Evolutionary conservation across 2,329 filamentous ascomycete species (phyloP).

Genomic region (Penicillium aurantiogriseum): DNA sequence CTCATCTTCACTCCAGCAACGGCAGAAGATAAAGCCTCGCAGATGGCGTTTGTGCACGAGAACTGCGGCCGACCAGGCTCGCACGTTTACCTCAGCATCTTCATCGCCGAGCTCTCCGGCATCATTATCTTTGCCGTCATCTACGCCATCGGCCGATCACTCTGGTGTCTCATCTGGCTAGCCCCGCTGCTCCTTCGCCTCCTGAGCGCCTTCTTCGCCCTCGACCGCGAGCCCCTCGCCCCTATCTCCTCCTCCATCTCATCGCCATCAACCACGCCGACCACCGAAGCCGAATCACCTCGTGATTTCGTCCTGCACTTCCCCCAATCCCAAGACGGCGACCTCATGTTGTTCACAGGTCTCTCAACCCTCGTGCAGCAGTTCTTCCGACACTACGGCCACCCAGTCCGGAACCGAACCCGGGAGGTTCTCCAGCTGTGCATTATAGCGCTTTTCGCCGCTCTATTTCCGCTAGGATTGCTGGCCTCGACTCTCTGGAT

Average conservation of each 20-base stretch:
- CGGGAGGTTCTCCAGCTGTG: neutral
- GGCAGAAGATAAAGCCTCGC: neutral
- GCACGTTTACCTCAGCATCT: neutral
- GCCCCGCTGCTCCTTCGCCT: neutral
- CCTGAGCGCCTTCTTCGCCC: neutral
- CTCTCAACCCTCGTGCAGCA: neutral
- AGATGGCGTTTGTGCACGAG: neutral
- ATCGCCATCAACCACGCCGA: neutral
- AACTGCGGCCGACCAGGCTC: neutral
- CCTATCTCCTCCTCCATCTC: neutral
- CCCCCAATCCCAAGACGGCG: neutral
- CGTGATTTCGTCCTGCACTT: neutral
- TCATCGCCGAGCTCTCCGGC: neutral
- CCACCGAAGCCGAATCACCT: neutral
- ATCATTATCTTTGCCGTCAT: neutral
- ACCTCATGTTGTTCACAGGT: neutral
- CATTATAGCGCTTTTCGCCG: neutral
- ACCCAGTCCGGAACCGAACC: neutral
- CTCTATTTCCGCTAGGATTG: neutral
- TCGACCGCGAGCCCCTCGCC: neutral
- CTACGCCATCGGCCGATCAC: neutral
- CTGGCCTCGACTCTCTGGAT: neutral
- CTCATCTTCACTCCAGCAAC: neutral
- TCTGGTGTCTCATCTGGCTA: neutral
- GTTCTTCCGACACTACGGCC: neutral